phyloP scores from a whole-genome alignment of 768 basidiomycete genomes.

The Lactarius sanguifluus region DNA sequence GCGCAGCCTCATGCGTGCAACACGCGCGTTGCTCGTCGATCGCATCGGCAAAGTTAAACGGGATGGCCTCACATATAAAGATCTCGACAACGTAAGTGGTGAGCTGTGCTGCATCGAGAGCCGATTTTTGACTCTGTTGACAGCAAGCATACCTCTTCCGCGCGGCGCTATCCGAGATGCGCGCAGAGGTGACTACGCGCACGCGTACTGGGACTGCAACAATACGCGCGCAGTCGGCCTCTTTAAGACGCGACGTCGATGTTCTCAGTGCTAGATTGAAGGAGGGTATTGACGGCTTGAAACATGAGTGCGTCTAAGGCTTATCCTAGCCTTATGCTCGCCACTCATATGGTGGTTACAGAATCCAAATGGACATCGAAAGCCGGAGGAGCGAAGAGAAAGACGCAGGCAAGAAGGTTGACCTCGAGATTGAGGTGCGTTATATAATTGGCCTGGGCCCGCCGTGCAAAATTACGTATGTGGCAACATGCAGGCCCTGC shows the following conservation, averaged over 20 bases:
- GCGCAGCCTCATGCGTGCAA: slow-evolving; percentile 79
- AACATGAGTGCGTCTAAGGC: slow-evolving; percentile 75
- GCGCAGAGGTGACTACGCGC: slow-evolving; percentile 79
- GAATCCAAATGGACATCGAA: slow-evolving; percentile 96
- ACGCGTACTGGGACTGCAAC: slow-evolving; percentile 82
- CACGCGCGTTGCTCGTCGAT: slow-evolving; percentile 75
- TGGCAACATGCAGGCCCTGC: slow-evolving; percentile 51
- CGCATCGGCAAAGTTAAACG: slow-evolving; percentile 66
- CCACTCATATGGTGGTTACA: slow-evolving; percentile 35
- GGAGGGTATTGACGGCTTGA: slow-evolving; percentile 83
- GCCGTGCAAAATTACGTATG: not conserved
- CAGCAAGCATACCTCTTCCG: slow-evolving; percentile 96
- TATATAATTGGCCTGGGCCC: slow-evolving; percentile 7
- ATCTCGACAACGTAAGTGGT: slow-evolving; percentile 73
- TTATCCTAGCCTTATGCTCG: not conserved
- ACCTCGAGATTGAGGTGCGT: slow-evolving; percentile 79
- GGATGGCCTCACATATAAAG: slow-evolving; percentile 72
- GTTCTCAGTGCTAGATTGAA: slow-evolving; percentile 86
- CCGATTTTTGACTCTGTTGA: slow-evolving; percentile 8
- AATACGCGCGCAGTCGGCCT: slow-evolving; percentile 73
- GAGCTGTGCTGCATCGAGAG: not conserved
- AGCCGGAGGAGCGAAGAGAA: slow-evolving; percentile 90
- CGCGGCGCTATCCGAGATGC: slow-evolving; percentile 87
- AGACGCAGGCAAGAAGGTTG: slow-evolving; percentile 78
- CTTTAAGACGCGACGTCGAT: slow-evolving; percentile 85